These are phyloP conservation scores for Xerocomellus amylosporus DNA, from an alignment of 768 basidiomycete genomes.

Conservation along the genomic window DNA sequence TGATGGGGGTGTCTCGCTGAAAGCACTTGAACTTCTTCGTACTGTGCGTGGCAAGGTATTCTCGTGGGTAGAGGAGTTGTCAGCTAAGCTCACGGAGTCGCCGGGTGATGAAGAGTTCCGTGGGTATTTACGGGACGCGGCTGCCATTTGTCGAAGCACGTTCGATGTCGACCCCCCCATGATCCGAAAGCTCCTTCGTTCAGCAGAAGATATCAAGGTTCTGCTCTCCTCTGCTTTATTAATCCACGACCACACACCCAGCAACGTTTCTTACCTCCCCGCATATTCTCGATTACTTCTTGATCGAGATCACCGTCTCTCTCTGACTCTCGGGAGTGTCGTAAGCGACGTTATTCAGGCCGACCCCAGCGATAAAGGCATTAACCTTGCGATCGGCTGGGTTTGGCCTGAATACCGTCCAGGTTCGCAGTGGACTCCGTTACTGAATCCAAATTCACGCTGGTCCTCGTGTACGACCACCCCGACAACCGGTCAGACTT, in stretches of 20 bases:
- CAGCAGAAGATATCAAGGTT: slow-evolving; percentile 17
- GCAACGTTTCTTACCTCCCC: slow-evolving; percentile 2
- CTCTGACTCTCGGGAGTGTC: slow-evolving; percentile 22
- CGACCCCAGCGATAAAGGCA: slow-evolving; percentile 1
- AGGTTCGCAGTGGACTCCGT: slow-evolving; percentile 20
- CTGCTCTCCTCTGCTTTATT: slow-evolving; percentile 24
- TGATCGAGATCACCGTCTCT: slow-evolving; percentile 31
- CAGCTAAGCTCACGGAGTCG: slow-evolving; percentile 16
- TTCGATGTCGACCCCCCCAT: slow-evolving; percentile 25
- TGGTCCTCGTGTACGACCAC: slow-evolving; percentile 27
- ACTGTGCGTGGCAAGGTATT: slow-evolving; percentile 32
- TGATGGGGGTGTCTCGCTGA: slow-evolving; percentile 8
- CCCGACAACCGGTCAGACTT: background rate
- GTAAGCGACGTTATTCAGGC: slow-evolving; percentile 4
- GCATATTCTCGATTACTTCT: slow-evolving; percentile 17
- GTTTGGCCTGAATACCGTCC: slow-evolving; percentile 28
- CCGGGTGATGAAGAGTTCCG: slow-evolving; percentile 16
- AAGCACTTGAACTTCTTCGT: slow-evolving; percentile 30
- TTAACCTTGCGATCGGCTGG: slow-evolving; percentile 18
- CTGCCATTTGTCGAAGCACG: slow-evolving; percentile 38
- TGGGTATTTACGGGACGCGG: slow-evolving; percentile 34
- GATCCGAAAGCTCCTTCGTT: slow-evolving; percentile 11
- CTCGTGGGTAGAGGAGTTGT: slow-evolving; percentile 37
- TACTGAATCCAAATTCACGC: slow-evolving; percentile 9
- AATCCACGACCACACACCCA: slow-evolving; percentile 26